Evolutionary conservation across 2,329 filamentous ascomycete species (phyloP), one percentile per base, ranked within the genome.

Genomic region (Macroventuria anomochaeta): DNA sequence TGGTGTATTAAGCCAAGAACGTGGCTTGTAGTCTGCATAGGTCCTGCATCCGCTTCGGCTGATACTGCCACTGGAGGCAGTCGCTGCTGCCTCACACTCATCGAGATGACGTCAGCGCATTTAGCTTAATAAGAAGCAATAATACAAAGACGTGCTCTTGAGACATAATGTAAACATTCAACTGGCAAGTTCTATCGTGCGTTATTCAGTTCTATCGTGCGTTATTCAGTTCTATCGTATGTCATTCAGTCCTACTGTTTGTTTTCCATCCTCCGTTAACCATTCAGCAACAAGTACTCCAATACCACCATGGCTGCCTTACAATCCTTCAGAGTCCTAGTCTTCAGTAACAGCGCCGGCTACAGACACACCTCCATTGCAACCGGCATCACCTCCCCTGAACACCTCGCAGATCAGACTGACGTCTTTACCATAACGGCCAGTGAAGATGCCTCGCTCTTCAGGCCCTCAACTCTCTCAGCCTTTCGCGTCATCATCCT

Each of bases 281-380:
- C n/a, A n/a, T n/a, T n/a, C n/a, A n/a, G n/a, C n/a, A n/a, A n/a
- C n/a, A n/a, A n/a, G n/a, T n/a, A n/a, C n/a, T n/a, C n/a, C n/a
- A n/a, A n/a, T n/a, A 46, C 25, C 39, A 28, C 15, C 21, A 53
- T 47, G 49, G 12, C 18, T 40, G 7, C 34, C 26, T 43, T 7
- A 7, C 2, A 36, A 8, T 46, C 58, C 21, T 44, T 63, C 40
- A 40, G 53, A 10, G 48, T 67, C 18, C 55, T 70, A 15, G 33
- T 70, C 40, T 70, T 70, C 57, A 65, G 58, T 46, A 69, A 68
- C 46, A 69, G 67, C 21, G 44, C 57, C 7, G 58, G 54, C 32
- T 70, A 70, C 55, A 65, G 67, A n/a, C 68, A 70, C 38, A 44
- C 43, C 21, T 70, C 64, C 21, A 70, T 72, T 5, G 52, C 61